Conservation (phyloP, 306 rosid species). For the Gillenia trifoliata region DNA sequence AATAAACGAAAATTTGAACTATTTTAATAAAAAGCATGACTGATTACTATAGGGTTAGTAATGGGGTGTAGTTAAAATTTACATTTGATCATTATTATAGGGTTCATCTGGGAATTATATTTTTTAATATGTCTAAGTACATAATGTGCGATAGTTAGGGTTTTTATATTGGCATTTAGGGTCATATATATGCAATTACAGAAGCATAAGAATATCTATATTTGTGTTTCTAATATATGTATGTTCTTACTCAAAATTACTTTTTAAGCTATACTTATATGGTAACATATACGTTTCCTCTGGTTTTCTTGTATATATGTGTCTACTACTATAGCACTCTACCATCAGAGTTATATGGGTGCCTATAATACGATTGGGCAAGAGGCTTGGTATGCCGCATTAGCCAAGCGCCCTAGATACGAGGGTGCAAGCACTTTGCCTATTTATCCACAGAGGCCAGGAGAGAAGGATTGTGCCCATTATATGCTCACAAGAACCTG, state of each 20-base stretch:
- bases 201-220: conserved; percentile 17
- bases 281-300: conserved; percentile 58
- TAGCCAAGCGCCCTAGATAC: conserved; percentile 94
- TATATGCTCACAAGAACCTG: conserved; percentile 99
- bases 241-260: conserved; percentile 39
- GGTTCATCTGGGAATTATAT: neutral
- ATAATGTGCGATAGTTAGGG: neutral
- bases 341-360: conserved; percentile 85
- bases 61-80: neutral
- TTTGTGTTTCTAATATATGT: conserved; percentile 27
- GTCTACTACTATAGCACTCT: conserved; percentile 81
- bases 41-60: no score
- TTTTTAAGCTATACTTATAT: conserved; percentile 47
- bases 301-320: conserved; percentile 56
- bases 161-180: neutral
- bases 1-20: neutral
- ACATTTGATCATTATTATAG: neutral
- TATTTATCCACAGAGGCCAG: conserved; percentile 96
- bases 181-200: neutral
- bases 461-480: conserved; percentile 98
- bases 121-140: neutral
- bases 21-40: neutral
- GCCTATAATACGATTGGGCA: conserved; percentile 72
- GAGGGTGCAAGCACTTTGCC: conserved; percentile 86
- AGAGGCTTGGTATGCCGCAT: conserved; percentile 91